phyloP scores from a whole-genome alignment of 805 yeast species.

The Tetrapisispora fleetii region DNA sequence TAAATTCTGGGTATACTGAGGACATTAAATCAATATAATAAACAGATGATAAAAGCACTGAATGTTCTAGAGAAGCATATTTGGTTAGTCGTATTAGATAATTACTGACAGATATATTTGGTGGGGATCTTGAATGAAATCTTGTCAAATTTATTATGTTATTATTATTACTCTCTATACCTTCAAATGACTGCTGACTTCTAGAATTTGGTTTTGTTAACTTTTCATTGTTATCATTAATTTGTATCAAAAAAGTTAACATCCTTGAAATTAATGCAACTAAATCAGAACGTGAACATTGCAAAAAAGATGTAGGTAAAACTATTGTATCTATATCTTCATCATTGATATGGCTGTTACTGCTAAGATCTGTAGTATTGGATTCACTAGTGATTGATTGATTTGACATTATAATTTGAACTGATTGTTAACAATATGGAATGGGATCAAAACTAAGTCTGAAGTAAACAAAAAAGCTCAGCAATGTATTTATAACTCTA shows the following conservation, averaged over 20 bases:
- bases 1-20: constrained; percentile 66
- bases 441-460: neutral
- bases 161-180: neutral
- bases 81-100: constrained; percentile 69
- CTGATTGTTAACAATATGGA: too few species aligned
- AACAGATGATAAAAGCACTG: constrained; percentile 71
- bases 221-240: constrained; percentile 48
- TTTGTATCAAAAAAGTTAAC: constrained; percentile 61
- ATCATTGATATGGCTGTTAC: neutral
- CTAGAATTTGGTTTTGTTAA: constrained; percentile 11
- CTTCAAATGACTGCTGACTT: neutral
- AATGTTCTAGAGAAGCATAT: constrained; percentile 77
- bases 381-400: too few species aligned
- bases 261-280: constrained; percentile 67
- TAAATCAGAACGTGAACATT: constrained; percentile 62
- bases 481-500: too few species aligned
- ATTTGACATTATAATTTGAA: too few species aligned
- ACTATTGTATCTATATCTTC: constrained; percentile 12
- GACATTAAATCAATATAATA: constrained; percentile 84
- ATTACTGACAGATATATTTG: constrained; percentile 69
- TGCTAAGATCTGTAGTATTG: neutral
- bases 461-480: neutral
- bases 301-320: constrained; percentile 39
- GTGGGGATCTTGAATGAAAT: constrained; percentile 90
- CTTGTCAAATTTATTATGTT: constrained; percentile 49